A percentile compares a stretch with the other conserved stretches of the same genome.
These are phyloP conservation scores for Apophysomyces ossiformis DNA, from an alignment of 371 early-diverging fungal species.

Conservation along the genomic window DNA sequence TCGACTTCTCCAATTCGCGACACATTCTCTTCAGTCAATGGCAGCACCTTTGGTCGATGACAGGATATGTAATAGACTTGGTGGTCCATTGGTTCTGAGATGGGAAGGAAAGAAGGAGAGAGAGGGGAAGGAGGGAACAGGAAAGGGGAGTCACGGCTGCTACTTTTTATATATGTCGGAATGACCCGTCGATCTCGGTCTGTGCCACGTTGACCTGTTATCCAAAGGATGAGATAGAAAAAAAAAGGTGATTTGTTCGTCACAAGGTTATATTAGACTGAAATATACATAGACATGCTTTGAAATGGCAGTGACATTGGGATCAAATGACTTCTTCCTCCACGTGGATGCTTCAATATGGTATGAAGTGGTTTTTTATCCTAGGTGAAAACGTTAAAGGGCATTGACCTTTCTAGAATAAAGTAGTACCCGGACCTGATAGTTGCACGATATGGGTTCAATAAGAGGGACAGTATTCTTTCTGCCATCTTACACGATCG, in stretches of 20 bases:
- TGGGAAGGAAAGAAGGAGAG: constrained; percentile 8
- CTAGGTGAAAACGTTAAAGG: not conserved
- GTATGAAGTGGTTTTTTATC: not conserved
- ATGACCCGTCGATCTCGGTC: constrained; percentile 9
- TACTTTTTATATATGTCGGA: not conserved
- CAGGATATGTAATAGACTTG: constrained; percentile 3
- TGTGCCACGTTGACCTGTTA: not conserved
- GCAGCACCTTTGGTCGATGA: constrained; percentile 5
- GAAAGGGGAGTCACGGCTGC: not conserved
- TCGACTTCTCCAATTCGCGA: constrained; percentile 9
- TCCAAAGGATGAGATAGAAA: not conserved
- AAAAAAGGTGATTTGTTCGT: not conserved
- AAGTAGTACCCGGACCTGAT: too few species aligned
- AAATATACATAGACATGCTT: too few species aligned
- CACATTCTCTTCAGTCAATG: constrained; percentile 10
- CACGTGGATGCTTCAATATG: not conserved
- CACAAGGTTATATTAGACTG: not conserved
- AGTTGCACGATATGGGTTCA: not conserved
- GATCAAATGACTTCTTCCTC: not conserved
- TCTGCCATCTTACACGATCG: not conserved
- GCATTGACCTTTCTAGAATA: not conserved
- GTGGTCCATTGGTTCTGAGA: constrained; percentile 9
- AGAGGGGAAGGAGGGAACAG: not conserved
- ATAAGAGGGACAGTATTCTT: constrained; percentile 1
- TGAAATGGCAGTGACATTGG: too few species aligned